phyloP scores from a whole-genome alignment of 345 rosid species.

The Dimocarpus longan region DNA sequence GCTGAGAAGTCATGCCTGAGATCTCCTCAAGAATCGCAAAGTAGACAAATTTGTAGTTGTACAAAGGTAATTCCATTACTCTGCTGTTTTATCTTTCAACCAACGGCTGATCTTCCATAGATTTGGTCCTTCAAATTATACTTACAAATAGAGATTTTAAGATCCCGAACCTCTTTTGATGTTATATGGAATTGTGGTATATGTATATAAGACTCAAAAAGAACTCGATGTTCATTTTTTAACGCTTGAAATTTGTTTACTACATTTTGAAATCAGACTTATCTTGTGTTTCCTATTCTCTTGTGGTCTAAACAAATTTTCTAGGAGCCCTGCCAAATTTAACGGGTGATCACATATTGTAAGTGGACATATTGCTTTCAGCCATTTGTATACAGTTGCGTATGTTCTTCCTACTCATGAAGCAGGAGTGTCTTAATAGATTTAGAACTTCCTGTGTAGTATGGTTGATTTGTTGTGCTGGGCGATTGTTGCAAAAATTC shows the following conservation, averaged over 20 bases:
- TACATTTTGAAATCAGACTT: not conserved
- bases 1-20: constrained; percentile 80
- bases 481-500: not conserved
- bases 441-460: not conserved
- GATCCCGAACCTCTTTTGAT: not conserved
- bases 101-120: not conserved
- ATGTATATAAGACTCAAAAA: not conserved
- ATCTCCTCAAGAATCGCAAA: constrained; percentile 82
- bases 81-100: not conserved
- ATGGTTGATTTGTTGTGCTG: not conserved
- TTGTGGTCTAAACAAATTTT: not conserved
- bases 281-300: not conserved
- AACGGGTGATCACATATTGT: not conserved
- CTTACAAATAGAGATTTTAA: not conserved
- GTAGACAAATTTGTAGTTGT: constrained; percentile 94
- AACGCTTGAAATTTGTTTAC: not conserved
- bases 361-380: not conserved
- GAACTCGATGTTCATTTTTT: not conserved
- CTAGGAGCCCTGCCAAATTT: not conserved
- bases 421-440: not conserved
- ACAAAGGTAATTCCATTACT: constrained; percentile 63
- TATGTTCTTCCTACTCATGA: not conserved
- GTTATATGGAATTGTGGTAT: not conserved
- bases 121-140: not conserved
- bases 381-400: not conserved